phyloP scores from a whole-genome alignment of 768 basidiomycete genomes.

The Lactifluus volemus region DNA sequence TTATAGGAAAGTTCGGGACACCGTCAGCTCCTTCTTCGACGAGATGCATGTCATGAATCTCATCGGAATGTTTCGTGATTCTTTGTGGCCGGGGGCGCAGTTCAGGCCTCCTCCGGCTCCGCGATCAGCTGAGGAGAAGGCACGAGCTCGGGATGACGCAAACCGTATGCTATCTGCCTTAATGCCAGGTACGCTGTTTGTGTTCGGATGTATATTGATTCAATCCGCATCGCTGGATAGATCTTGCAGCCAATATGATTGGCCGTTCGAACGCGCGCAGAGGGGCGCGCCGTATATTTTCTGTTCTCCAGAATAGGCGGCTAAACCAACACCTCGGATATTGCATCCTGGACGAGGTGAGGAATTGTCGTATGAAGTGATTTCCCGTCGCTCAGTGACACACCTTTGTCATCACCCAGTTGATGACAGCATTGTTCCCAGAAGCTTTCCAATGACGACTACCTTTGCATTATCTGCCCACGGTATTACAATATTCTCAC shows the following conservation, averaged over 20 bases:
- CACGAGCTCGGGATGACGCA: conserved; percentile 74
- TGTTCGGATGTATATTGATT: neutral
- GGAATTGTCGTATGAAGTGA: conserved; percentile 12
- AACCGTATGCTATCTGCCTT: conserved; percentile 84
- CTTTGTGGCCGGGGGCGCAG: conserved; percentile 81
- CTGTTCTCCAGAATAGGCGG: conserved; percentile 89
- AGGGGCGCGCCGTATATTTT: conserved; percentile 87
- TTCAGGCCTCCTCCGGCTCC: conserved; percentile 49
- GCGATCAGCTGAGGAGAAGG: conserved; percentile 76
- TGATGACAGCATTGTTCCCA: conserved; percentile 55
- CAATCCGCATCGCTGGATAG: conserved; percentile 31
- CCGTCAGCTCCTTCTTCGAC: conserved; percentile 51
- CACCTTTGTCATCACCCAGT: conserved; percentile 27
- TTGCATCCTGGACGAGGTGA: conserved; percentile 83
- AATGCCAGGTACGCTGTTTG: conserved; percentile 62
- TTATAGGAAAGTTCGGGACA: conserved; percentile 80
- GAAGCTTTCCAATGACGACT: conserved; percentile 28
- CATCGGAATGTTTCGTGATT: conserved; percentile 59
- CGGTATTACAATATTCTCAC: neutral
- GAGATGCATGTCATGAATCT: conserved; percentile 63
- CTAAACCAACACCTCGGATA: conserved; percentile 91
- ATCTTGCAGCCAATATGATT: conserved; percentile 95
- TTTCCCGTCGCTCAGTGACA: neutral
- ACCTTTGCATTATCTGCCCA: too few species aligned
- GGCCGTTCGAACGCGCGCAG: conserved; percentile 92